These are phyloP conservation scores for Bacterosira constricta DNA, from an alignment of 108 stramenopile genomes.

Conservation along the genomic window DNA sequence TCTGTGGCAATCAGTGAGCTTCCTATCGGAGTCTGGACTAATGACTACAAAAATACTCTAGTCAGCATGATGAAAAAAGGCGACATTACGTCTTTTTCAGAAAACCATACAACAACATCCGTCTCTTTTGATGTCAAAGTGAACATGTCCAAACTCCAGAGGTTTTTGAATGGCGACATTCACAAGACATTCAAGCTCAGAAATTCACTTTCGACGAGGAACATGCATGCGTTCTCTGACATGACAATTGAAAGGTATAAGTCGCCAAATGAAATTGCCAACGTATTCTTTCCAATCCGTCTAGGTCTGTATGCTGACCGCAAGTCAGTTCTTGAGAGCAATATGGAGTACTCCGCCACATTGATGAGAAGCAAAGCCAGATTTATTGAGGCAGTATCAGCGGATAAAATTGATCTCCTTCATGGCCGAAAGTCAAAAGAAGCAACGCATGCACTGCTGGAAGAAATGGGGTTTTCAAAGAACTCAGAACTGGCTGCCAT, in stretches of 20 bases:
- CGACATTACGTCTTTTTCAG: conserved; percentile 64
- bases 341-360: conserved; percentile 63
- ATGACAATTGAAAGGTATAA: conserved; percentile 68
- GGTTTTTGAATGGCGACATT: conserved; percentile 54
- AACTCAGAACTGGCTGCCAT: conserved; percentile 59
- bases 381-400: conserved; percentile 81
- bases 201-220: conserved; percentile 63
- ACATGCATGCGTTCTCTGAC: conserved; percentile 92
- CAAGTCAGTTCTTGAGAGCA: conserved; percentile 68
- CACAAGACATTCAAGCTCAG: conserved; percentile 72
- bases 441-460: conserved; percentile 71
- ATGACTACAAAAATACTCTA: conserved; percentile 78
- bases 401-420: conserved; percentile 68
- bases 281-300: conserved; percentile 79
- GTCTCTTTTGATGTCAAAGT: conserved; percentile 76
- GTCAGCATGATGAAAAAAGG: conserved; percentile 66
- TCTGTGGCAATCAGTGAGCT: conserved; percentile 83
- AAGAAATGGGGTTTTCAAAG: conserved; percentile 61
- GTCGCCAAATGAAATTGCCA: conserved; percentile 72
- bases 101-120: conserved; percentile 87
- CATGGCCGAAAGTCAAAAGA: conserved; percentile 65
- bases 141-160: conserved; percentile 52
- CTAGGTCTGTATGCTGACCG: conserved; percentile 78
- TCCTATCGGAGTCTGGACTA: conserved; percentile 88
- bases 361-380: conserved; percentile 76